These are phyloP conservation scores for Plasmodium vinckei DNA, from an alignment of 169 alveolate species.

Conservation along the genomic window DNA sequence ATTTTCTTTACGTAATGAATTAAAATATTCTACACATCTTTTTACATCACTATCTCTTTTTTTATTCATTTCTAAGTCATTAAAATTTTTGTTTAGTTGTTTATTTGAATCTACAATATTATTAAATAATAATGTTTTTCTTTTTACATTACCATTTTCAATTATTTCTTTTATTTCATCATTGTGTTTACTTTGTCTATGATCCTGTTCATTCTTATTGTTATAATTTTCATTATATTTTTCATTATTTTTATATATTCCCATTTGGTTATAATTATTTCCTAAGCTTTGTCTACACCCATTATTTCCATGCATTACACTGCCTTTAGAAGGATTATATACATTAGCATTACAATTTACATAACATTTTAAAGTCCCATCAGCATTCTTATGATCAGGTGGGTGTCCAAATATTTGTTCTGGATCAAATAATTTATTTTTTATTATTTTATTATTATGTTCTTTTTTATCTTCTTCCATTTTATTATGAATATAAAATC, in stretches of 20 bases:
- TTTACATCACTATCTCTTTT: conserved; percentile 57
- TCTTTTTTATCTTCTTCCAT: conserved; percentile 11
- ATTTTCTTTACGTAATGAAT: conserved; percentile 19
- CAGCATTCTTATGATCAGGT: conserved; percentile 7
- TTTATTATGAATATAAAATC: neutral
- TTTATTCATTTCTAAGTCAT: neutral
- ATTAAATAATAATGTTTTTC: conserved; percentile 31
- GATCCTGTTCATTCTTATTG: neutral
- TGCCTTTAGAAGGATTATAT: neutral
- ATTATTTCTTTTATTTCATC: conserved; percentile 25
- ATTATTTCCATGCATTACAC: neutral
- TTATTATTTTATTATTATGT: conserved; percentile 3
- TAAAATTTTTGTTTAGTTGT: conserved; percentile 4
- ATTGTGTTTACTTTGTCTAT: conserved; percentile 7
- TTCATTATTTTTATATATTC: neutral
- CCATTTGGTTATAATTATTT: conserved; percentile 16
- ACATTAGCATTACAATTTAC: neutral
- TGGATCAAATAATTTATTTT: conserved; percentile 2
- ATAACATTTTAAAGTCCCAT: neutral
- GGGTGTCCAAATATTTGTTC: conserved; percentile 7
- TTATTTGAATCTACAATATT: conserved; percentile 21
- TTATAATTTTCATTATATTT: neutral
- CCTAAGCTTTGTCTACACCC: conserved; percentile 1
- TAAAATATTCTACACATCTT: conserved; percentile 54
- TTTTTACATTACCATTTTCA: conserved; percentile 62